Percentiles rank a stretch among this genome's conserved stretches.
Conservation (phyloP, 2,329 filamentous ascomycete species). For the Nigrospora osmanthi region DNA sequence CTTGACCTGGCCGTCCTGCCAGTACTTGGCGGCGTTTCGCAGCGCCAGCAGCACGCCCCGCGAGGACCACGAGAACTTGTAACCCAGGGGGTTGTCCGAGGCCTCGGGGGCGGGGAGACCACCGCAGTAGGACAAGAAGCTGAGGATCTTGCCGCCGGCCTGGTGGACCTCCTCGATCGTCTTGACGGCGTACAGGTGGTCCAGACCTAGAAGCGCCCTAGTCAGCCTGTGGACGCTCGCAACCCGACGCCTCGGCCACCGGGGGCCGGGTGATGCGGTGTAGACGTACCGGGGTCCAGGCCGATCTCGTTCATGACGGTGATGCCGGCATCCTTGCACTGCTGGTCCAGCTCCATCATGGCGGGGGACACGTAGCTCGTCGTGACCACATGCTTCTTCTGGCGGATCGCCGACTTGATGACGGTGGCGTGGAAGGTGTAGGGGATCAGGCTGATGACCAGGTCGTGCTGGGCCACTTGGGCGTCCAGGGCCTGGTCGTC, state of each 20-base stretch:
- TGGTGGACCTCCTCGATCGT: constrained; percentile 84
- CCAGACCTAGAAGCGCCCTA: neutral
- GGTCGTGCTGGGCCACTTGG: constrained; percentile 69
- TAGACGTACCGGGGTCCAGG: constrained; percentile 1
- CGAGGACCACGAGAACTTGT: constrained; percentile 80
- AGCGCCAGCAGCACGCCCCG: constrained; percentile 84
- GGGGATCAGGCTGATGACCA: constrained; percentile 78
- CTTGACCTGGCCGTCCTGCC: constrained; percentile 68
- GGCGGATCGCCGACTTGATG: constrained; percentile 86
- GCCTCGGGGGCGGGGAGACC: constrained; percentile 64
- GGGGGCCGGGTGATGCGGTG: neutral
- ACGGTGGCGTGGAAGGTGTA: constrained; percentile 84
- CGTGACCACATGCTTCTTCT: constrained; percentile 93
- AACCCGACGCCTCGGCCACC: too few relatives aligned
- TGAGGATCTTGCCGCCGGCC: constrained; percentile 74
- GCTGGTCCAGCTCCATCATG: constrained; percentile 79
- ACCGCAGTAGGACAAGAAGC: constrained; percentile 80
- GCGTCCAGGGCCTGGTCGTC: constrained; percentile 70
- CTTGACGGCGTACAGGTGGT: constrained; percentile 61
- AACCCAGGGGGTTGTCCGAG: constrained; percentile 84
- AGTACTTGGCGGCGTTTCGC: constrained; percentile 77
- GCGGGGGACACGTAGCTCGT: constrained; percentile 88
- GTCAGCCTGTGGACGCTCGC: neutral
- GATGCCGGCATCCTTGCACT: constrained; percentile 83
- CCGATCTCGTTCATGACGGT: constrained; percentile 99